A percentile compares a stretch with the other conserved stretches of the same genome.
Conservation (phyloP, 768 basidiomycete genomes). For the Pholiota conissans region DNA sequence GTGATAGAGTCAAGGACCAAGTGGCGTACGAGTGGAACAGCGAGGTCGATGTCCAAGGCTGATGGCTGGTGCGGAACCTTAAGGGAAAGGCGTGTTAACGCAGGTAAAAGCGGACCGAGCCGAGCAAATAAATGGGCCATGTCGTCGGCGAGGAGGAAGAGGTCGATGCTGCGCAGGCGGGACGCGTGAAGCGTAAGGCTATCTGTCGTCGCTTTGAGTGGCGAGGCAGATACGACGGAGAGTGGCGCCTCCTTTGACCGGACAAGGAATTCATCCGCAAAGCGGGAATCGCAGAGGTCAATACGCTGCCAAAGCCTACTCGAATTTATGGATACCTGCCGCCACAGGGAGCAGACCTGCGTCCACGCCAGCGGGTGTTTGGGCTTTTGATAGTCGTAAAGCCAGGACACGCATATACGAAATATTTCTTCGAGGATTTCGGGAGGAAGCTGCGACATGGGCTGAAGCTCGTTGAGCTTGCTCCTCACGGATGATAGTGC, state of each 20-base stretch:
- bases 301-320: constrained; percentile 40
- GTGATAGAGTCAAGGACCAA: constrained; percentile 35
- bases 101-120: constrained; percentile 24
- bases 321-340: constrained; percentile 31
- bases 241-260: constrained; percentile 36
- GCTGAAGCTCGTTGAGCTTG: constrained; percentile 26
- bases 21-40: constrained; percentile 30
- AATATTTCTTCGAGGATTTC: constrained; percentile 45
- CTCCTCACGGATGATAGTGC: constrained; percentile 28
- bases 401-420: constrained; percentile 34
- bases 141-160: constrained; percentile 35
- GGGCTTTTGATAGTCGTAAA: constrained; percentile 28
- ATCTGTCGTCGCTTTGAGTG: constrained; percentile 24
- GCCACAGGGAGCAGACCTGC: constrained; percentile 41
- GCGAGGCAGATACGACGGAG: constrained; percentile 31
- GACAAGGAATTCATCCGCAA: constrained; percentile 33
- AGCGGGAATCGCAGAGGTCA: constrained; percentile 33
- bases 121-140: constrained; percentile 30
- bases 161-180: constrained; percentile 33
- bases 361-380: constrained; percentile 37
- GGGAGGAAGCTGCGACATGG: constrained; percentile 33
- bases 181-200: constrained; percentile 27
- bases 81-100: constrained; percentile 33
- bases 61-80: constrained; percentile 29
- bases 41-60: constrained; percentile 23